phyloP scores from a whole-genome alignment of 169 alveolate genomes.

The Plasmodium ovale region DNA sequence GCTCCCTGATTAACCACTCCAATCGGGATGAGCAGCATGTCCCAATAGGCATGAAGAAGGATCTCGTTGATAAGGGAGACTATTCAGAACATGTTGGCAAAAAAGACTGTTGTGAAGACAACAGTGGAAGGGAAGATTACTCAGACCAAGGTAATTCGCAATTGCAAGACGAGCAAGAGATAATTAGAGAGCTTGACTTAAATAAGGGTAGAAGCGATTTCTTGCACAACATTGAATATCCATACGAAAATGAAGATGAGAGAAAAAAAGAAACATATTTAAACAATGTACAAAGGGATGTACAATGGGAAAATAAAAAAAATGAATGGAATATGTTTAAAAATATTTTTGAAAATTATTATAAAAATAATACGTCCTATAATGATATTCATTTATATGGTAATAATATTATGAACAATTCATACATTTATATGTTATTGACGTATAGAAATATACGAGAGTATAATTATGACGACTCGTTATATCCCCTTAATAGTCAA shows the following conservation, averaged over 20 bases:
- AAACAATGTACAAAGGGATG: neutral
- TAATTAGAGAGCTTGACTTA: slow-evolving; percentile 29
- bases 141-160: slow-evolving; percentile 5
- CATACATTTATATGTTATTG: slow-evolving; percentile 30
- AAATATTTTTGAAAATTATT: slow-evolving; percentile 38
- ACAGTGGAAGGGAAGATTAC: neutral
- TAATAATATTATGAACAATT: slow-evolving; percentile 26
- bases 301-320: neutral
- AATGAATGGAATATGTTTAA: slow-evolving; percentile 12
- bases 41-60: no score
- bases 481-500: slow-evolving; percentile 21
- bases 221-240: neutral
- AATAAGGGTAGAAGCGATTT: slow-evolving; percentile 5
- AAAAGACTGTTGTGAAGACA: neutral
- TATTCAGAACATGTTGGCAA: no score
- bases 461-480: neutral
- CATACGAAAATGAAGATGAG: neutral
- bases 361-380: neutral
- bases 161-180: slow-evolving; percentile 24
- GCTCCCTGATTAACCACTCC: no score
- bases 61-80: no score
- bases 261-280: neutral
- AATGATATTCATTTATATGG: slow-evolving; percentile 51
- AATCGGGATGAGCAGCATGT: no score
- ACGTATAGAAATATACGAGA: slow-evolving; percentile 19